Percentiles rank a stretch among this genome's conserved stretches.
Conservation (phyloP, 2,329 filamentous ascomycete genomes). For the Hortaea sp. region DNA sequence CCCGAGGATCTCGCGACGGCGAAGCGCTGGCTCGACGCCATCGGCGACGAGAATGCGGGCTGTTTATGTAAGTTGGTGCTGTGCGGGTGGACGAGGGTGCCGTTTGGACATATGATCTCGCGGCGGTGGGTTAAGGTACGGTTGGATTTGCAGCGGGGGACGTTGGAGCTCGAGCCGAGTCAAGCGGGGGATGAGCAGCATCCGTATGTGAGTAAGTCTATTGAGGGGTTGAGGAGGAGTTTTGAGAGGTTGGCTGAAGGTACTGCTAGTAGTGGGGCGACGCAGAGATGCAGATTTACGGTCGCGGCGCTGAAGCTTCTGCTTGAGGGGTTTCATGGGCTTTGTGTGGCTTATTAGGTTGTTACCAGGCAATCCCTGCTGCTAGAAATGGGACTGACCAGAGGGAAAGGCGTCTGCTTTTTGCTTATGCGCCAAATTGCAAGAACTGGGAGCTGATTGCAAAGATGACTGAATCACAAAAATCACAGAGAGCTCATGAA, state of each 20-base stretch:
- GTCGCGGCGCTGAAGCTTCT: no score
- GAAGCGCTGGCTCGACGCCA: constrained; percentile 10
- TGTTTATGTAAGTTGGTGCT: constrained; percentile 10
- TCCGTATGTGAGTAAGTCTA: background rate
- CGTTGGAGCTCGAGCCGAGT: constrained; percentile 5
- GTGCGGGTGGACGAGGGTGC: constrained; percentile 15
- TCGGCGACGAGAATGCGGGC: constrained; percentile 12
- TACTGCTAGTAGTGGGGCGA: no score
- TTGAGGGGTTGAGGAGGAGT: background rate
- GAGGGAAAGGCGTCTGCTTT: no score
- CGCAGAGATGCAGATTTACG: no score
- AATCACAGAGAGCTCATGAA: no score
- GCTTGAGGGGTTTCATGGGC: no score
- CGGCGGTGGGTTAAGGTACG: constrained; percentile 11
- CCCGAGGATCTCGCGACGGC: constrained; percentile 10
- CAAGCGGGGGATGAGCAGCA: background rate
- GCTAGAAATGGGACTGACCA: no score
- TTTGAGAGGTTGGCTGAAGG: background rate
- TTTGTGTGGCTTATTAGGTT: no score
- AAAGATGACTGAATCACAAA: no score
- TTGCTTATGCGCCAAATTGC: no score
- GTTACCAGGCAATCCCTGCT: no score
- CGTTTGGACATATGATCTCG: constrained; percentile 14
- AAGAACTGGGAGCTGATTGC: no score
- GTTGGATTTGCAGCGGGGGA: constrained; percentile 12